These are phyloP conservation scores for Claviceps quebecensis DNA, from an alignment of 2,329 filamentous ascomycete species.

Conservation along the genomic window DNA sequence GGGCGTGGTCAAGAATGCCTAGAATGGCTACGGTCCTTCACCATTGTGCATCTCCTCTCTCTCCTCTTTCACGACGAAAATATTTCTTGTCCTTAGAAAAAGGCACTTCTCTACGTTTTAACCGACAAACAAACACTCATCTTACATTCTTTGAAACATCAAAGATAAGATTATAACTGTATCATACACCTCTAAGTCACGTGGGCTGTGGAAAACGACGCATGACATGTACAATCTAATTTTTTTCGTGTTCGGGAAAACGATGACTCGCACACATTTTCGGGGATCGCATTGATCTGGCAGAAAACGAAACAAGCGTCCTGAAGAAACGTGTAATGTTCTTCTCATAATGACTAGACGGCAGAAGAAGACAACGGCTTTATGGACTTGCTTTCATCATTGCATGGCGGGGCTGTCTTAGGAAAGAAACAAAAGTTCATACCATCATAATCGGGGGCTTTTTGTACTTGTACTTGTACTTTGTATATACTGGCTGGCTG, in stretches of 20 bases:
- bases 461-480: background rate
- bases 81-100: too few species aligned
- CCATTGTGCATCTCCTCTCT: background rate
- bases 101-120: background rate
- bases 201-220: slow-evolving; percentile 2
- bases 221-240: slow-evolving; percentile 11
- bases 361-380: background rate
- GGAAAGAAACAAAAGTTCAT: slow-evolving; percentile 5
- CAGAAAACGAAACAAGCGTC: background rate
- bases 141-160: background rate
- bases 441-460: background rate
- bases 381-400: slow-evolving; percentile 2
- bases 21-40: slow-evolving; percentile 7
- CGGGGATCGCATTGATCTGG: slow-evolving; percentile 20
- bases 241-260: background rate
- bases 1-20: slow-evolving; percentile 77
- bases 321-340: slow-evolving; percentile 27
- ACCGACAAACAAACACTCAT: background rate
- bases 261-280: slow-evolving; percentile 9
- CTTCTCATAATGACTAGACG: slow-evolving; percentile 26
- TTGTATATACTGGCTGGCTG: slow-evolving; percentile 2
- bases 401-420: slow-evolving; percentile 13
- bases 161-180: background rate
- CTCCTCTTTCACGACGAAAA: background rate
- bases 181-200: slow-evolving; percentile 2